These are phyloP conservation scores for Pseudogymnoascus pannorum DNA, from an alignment of 2,329 filamentous ascomycete genomes.

Conservation along the genomic window DNA sequence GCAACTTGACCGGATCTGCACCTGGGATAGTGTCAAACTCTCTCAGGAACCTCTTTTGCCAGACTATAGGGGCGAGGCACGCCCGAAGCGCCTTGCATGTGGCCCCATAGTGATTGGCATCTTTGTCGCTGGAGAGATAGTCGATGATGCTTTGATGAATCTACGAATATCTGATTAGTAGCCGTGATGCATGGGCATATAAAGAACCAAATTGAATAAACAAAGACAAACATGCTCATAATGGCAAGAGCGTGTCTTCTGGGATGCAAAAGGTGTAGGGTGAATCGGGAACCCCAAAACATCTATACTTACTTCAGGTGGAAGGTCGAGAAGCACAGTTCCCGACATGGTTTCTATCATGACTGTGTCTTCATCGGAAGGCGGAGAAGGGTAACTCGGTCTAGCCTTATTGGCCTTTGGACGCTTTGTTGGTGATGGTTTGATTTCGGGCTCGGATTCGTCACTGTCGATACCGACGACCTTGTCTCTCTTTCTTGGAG, in stretches of 20 bases:
- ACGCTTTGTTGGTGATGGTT: not conserved
- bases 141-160: conserved; percentile 25
- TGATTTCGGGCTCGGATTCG: not conserved
- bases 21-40: conserved; percentile 33
- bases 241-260: not conserved
- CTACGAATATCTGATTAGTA: conserved; percentile 15
- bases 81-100: conserved; percentile 33
- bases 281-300: not conserved
- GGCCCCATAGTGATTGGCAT: conserved; percentile 35
- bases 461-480: not conserved
- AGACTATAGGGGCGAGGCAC: conserved; percentile 37
- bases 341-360: not conserved
- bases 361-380: not conserved
- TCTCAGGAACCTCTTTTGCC: conserved; percentile 37
- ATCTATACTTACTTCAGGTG: not conserved
- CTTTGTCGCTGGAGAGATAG: conserved; percentile 30
- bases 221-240: not conserved
- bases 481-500: not conserved
- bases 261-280: not conserved
- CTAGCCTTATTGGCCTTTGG: not conserved
- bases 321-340: not conserved
- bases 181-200: not conserved
- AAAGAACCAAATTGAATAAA: not conserved
- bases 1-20: conserved; percentile 25
- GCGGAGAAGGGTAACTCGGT: not conserved